phyloP scores from a whole-genome alignment of 805 yeast genomes.

The Isabelozyma heimii region DNA sequence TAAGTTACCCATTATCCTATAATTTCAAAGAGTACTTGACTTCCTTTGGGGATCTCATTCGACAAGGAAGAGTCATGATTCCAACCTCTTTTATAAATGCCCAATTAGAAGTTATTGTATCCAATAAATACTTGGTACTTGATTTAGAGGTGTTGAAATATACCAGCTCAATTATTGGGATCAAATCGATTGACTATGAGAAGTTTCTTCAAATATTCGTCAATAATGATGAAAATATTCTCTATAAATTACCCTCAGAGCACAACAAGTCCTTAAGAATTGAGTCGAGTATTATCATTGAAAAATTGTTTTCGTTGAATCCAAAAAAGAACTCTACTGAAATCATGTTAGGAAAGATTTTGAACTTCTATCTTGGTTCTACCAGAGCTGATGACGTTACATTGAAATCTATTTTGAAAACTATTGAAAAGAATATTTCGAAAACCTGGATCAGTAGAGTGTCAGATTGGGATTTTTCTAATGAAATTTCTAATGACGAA shows the following conservation, averaged over 20 bases:
- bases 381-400: conserved; percentile 58
- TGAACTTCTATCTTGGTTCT: conserved; percentile 60
- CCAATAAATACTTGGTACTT: conserved; percentile 43
- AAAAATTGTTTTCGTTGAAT: conserved; percentile 49
- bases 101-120: conserved; percentile 61
- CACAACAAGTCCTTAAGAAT: conserved; percentile 27
- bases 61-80: conserved; percentile 19
- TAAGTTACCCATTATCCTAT: conserved; percentile 14
- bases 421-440: conserved; percentile 52
- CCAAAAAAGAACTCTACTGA: conserved; percentile 43
- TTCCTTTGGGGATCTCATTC: conserved; percentile 12
- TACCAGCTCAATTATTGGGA: conserved; percentile 34
- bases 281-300: conserved; percentile 46
- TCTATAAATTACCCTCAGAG: conserved; percentile 22
- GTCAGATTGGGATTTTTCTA: conserved; percentile 61
- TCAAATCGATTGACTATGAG: conserved; percentile 38
- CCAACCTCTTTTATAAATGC: conserved; percentile 53
- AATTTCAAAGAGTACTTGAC: conserved; percentile 31
- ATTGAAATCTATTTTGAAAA: conserved; percentile 52
- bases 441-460: conserved; percentile 67
- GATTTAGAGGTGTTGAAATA: conserved; percentile 45
- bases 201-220: conserved; percentile 63
- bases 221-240: conserved; percentile 45
- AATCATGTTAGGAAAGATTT: conserved; percentile 46
- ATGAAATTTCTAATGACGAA: conserved; percentile 39